Percentiles rank a stretch among this genome's conserved stretches.
Evolutionary conservation across 441 rosid species (phyloP).

Genomic region (Raphanus hybrid): DNA sequence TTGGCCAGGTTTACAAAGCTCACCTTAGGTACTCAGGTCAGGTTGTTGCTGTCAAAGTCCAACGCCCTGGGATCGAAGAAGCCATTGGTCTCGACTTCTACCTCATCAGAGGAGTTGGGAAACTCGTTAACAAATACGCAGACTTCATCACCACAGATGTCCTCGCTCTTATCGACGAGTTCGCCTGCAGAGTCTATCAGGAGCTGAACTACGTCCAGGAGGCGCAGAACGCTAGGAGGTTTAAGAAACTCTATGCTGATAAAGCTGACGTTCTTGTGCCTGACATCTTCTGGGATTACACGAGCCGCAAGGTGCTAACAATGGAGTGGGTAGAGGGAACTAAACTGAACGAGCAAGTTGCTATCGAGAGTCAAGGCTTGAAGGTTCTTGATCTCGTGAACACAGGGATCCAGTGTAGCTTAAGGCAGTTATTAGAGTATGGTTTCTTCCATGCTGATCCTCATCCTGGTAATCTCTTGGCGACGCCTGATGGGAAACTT

Average conservation of each 20-base stretch:
- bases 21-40: conserved; percentile 76
- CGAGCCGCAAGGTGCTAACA: conserved; percentile 81
- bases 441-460: conserved; percentile 99
- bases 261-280: conserved; percentile 87
- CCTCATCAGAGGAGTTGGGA: conserved; percentile 83
- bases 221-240: conserved; percentile 90
- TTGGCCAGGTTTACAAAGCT: conserved; percentile 98
- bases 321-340: conserved; percentile 99
- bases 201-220: conserved; percentile 97
- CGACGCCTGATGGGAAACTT: conserved; percentile 95
- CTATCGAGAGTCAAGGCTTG: conserved; percentile 88
- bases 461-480: conserved; percentile 98
- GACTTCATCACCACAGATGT: conserved; percentile 76
- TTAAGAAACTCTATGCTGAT: conserved; percentile 89
- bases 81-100: conserved; percentile 84
- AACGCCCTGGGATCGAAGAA: conserved; percentile 91
- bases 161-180: conserved; percentile 84
- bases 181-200: conserved; percentile 82
- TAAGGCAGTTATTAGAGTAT: conserved; percentile 91
- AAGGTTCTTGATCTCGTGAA: conserved; percentile 90
- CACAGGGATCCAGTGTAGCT: conserved; percentile 92
- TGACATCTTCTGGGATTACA: conserved; percentile 93
- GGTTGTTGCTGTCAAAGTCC: conserved; percentile 80
- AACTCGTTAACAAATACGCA: conserved; percentile 68
- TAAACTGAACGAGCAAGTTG: conserved; percentile 77